Base-by-base conservation (phyloP, 23 red algal species). In the Agarophyton chilense region DNA sequence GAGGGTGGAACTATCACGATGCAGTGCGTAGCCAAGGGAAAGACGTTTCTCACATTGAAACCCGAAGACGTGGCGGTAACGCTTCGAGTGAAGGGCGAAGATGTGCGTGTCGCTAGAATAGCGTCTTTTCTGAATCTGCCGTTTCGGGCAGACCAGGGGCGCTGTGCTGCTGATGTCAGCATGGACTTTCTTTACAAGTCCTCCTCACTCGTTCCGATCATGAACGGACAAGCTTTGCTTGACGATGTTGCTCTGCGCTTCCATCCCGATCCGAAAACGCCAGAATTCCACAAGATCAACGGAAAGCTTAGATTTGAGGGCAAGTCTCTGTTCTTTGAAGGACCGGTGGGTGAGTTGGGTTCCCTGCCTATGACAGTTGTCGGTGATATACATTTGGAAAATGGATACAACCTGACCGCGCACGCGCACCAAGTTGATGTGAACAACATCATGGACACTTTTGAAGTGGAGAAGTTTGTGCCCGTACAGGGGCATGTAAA, bases 271-370 rank as follows among this genome's bases (percentile, higher is more conserved):
- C 94, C 83, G 17, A 89, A 92, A 35, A 89, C 85, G 21, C 94
- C 94, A 2, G 79, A 63, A 58, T 90, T 96, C 57, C 56, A 66
- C 18, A 77, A 36, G 19, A 71, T 93, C 50, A 74, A 82, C 18
- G 94, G 94, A 36, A 87, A 81, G 43, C 53, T 96, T 4, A 82
- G 94, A 14, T 96, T 96, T 41, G 89, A 92, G 51, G 90, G 86
- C 28, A 89, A 82, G 70, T 57, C 79, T 10, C 52, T 96, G 51
- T 88, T 96, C 44, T 65, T 96, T 13, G 94, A 96, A 41, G 90
- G 89, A 52, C 89, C 94, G 0, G 80, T 35, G 1, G 94, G 90
- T 4, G 52, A 87, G 21, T 76, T 88, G 50, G 94, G 94, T 34
- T 54, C 88, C 43, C 45, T 96, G 60, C 94, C 94, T 25, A 67